Evolutionary conservation across 768 basidiomycete genomes (phyloP).

Genomic region (Lactarius vividus): DNA sequence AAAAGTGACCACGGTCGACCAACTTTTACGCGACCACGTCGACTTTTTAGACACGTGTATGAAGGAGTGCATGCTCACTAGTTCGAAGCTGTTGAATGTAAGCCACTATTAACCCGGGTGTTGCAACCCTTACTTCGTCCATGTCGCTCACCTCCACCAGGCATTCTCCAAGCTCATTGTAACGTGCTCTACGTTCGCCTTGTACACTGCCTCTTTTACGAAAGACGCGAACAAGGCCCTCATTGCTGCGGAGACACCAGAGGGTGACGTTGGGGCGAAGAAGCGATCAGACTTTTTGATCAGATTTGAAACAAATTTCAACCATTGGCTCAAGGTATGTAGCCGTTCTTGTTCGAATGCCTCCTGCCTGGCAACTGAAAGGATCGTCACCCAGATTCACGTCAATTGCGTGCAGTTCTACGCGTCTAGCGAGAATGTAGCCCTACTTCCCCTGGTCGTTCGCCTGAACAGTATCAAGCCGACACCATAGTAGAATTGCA

Average conservation of each 20-base stretch:
- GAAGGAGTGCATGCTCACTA: constrained; percentile 98
- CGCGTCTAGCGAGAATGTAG: constrained; percentile 92
- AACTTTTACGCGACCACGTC: constrained; percentile 91
- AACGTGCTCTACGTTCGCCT: constrained; percentile 86
- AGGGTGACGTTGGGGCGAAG: constrained; percentile 62
- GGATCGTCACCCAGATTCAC: constrained; percentile 45
- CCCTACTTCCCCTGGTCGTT: constrained; percentile 86
- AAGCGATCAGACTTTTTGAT: constrained; percentile 87
- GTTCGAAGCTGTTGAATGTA: constrained; percentile 83
- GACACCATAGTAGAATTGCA: constrained; percentile 9
- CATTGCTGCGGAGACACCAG: constrained; percentile 55
- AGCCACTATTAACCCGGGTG: constrained; percentile 31
- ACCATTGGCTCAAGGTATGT: constrained; percentile 66
- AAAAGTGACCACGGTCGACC: constrained; percentile 92
- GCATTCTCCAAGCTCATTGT: constrained; percentile 75
- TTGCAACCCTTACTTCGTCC: background rate
- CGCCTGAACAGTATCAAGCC: constrained; percentile 52
- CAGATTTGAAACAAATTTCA: constrained; percentile 93
- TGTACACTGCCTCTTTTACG: constrained; percentile 79
- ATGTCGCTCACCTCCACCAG: constrained; percentile 36
- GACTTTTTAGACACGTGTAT: constrained; percentile 97
- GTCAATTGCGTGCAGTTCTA: constrained; percentile 86
- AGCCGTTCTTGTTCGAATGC: constrained; percentile 9
- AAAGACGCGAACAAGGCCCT: constrained; percentile 77
- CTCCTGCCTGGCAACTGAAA: constrained; percentile 11